phyloP scores from a whole-genome alignment of 108 stramenopile species.

The Pseudonitzschia pungens region DNA sequence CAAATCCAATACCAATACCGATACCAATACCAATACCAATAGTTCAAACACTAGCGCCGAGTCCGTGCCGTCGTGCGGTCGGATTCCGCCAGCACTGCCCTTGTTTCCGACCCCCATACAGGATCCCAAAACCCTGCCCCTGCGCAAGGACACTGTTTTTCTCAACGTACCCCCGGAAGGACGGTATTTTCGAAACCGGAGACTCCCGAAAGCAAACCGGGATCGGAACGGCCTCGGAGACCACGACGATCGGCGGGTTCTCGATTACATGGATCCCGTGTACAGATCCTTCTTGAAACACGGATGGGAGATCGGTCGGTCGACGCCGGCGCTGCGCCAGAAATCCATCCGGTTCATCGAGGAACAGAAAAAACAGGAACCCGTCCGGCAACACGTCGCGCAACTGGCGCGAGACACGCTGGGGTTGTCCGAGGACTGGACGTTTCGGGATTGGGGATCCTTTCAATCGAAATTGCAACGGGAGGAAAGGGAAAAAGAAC shows the following conservation, averaged over 20 bases:
- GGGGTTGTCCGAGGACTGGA: conserved; percentile 20
- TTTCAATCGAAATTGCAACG: conserved; percentile 7
- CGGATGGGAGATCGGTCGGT: conserved; percentile 14
- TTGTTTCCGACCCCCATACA: conserved; percentile 27
- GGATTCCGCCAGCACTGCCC: background rate
- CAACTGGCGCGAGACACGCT: conserved; percentile 15
- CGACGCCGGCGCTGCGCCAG: background rate
- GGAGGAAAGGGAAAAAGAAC: conserved; percentile 1
- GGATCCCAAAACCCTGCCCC: conserved; percentile 22
- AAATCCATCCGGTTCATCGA: conserved; percentile 4
- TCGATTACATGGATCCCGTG: conserved; percentile 40
- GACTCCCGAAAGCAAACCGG: background rate
- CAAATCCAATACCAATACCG: too few relatives aligned
- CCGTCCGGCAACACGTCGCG: conserved; percentile 6
- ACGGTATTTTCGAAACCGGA: background rate
- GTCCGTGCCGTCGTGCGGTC: too few relatives aligned
- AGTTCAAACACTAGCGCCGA: too few relatives aligned
- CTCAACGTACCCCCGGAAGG: conserved; percentile 19
- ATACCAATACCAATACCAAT: too few relatives aligned
- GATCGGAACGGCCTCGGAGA: background rate
- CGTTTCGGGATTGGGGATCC: conserved; percentile 28
- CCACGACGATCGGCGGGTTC: conserved; percentile 13
- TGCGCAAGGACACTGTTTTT: conserved; percentile 23
- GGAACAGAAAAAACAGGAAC: conserved; percentile 7
- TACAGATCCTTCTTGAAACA: conserved; percentile 25